These are phyloP conservation scores for Ogataea trehaloabstinens DNA, from an alignment of 805 yeast genomes.

Conservation along the genomic window DNA sequence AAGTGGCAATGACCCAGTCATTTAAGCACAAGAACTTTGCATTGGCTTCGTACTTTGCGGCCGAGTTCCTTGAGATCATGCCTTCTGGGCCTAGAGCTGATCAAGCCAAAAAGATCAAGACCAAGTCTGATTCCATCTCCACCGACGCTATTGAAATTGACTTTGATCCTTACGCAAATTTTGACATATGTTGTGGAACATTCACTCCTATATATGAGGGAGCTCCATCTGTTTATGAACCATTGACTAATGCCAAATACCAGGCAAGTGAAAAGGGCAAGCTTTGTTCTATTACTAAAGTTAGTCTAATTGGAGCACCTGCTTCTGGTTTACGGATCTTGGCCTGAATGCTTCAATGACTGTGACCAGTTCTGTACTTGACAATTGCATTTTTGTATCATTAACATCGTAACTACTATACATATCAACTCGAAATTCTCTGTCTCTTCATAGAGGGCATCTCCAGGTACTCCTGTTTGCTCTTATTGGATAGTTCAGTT, in stretches of 20 bases:
- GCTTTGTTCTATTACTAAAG: conserved; percentile 68
- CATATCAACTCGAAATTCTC: not conserved
- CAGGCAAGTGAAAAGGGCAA: conserved; percentile 75
- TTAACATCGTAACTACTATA: not conserved
- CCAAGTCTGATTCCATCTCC: conserved; percentile 74
- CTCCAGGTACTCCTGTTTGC: not conserved
- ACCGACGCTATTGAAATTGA: conserved; percentile 87
- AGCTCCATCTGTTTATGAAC: conserved; percentile 65
- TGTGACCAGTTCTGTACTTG: not conserved
- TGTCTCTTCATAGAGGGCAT: not conserved
- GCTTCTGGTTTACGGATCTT: conserved; percentile 80
- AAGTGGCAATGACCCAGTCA: conserved; percentile 92
- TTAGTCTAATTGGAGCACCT: conserved; percentile 84
- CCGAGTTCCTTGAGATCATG: conserved; percentile 70
- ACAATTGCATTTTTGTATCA: not conserved
- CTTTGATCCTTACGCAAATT: conserved; percentile 89
- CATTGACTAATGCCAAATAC: conserved; percentile 88
- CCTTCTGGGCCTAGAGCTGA: conserved; percentile 80
- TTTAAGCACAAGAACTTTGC: conserved; percentile 86
- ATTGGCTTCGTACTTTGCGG: conserved; percentile 86
- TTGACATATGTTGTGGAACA: conserved; percentile 84
- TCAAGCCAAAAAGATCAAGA: conserved; percentile 79
- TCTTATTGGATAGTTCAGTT: not conserved
- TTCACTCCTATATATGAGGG: conserved; percentile 87
- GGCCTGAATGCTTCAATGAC: conserved; percentile 11